Evolutionary conservation across 768 basidiomycete species (phyloP).

Genomic region (Lyophyllum atratum): DNA sequence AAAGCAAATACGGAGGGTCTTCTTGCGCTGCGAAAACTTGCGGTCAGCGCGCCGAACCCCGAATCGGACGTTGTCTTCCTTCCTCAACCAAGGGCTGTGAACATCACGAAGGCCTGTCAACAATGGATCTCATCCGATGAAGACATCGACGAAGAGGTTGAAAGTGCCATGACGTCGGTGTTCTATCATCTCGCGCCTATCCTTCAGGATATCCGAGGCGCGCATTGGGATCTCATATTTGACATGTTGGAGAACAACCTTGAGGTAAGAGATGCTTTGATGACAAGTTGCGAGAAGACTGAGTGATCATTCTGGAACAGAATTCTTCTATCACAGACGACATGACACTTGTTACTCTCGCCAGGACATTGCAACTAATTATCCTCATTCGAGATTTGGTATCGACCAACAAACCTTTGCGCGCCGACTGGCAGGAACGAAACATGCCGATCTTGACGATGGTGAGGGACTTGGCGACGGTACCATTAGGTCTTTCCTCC

Average conservation of each 20-base stretch:
- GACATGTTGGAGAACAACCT: constrained; percentile 87
- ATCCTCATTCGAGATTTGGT: constrained; percentile 69
- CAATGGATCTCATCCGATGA: constrained; percentile 73
- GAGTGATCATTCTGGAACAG: constrained; percentile 35
- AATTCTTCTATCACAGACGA: constrained; percentile 60
- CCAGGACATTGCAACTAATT: constrained; percentile 70
- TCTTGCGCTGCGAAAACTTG: constrained; percentile 64
- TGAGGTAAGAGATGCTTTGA: constrained; percentile 54
- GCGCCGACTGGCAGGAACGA: constrained; percentile 67
- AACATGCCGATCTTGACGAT: constrained; percentile 52
- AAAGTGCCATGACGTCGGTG: constrained; percentile 73
- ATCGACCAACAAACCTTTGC: constrained; percentile 70
- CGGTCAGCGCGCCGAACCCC: constrained; percentile 71
- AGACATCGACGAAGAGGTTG: constrained; percentile 75
- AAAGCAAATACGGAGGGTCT: constrained; percentile 75
- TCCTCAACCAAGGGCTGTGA: constrained; percentile 82
- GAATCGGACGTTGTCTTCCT: constrained; percentile 85
- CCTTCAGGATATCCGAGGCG: constrained; percentile 81
- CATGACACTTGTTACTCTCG: constrained; percentile 60
- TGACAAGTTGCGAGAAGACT: background rate
- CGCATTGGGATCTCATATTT: constrained; percentile 93
- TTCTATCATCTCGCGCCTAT: constrained; percentile 82
- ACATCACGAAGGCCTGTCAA: constrained; percentile 82
- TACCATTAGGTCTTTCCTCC: constrained; percentile 44
- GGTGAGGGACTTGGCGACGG: constrained; percentile 61